phyloP scores from a whole-genome alignment of 2,329 filamentous ascomycete species.

The Cadophora luteo-olivacea region DNA sequence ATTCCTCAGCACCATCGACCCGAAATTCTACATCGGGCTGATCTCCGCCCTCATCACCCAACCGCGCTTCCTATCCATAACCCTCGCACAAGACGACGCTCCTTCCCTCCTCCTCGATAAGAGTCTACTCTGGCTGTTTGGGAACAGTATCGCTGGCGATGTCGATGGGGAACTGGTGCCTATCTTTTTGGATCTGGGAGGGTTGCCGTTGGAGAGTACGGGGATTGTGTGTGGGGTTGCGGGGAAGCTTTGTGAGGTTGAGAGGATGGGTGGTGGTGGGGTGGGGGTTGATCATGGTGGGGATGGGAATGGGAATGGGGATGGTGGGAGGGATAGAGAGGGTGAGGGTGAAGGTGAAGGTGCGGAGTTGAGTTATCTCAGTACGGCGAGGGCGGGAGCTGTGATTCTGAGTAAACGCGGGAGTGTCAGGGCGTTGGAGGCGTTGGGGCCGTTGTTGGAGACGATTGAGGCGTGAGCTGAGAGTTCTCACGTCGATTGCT shows the following conservation, averaged over 20 bases:
- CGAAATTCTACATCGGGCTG: slow-evolving; percentile 67
- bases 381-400: slow-evolving; percentile 85
- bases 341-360: slow-evolving; percentile 49
- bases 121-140: slow-evolving; percentile 67
- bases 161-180: slow-evolving; percentile 78
- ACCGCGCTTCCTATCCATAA: slow-evolving; percentile 77
- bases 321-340: slow-evolving; percentile 52
- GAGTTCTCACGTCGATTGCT: too few species aligned
- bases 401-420: slow-evolving; percentile 84
- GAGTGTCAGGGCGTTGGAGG: slow-evolving; percentile 74
- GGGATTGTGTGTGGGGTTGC: slow-evolving; percentile 96
- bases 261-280: slow-evolving; percentile 68
- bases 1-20: slow-evolving; percentile 67
- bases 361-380: slow-evolving; percentile 84
- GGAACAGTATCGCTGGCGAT: slow-evolving; percentile 77
- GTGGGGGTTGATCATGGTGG: slow-evolving; percentile 30
- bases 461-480: slow-evolving; percentile 7
- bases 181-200: slow-evolving; percentile 85
- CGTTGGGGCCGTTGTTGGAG: slow-evolving; percentile 58
- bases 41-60: slow-evolving; percentile 65
- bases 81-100: slow-evolving; percentile 74
- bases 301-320: slow-evolving; percentile 53
- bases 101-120: slow-evolving; percentile 77
- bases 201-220: slow-evolving; percentile 84
- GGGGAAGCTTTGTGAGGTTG: slow-evolving; percentile 61